Conservation (phyloP, 2,329 filamentous ascomycete species). For the Nigrospora osmanthi region DNA sequence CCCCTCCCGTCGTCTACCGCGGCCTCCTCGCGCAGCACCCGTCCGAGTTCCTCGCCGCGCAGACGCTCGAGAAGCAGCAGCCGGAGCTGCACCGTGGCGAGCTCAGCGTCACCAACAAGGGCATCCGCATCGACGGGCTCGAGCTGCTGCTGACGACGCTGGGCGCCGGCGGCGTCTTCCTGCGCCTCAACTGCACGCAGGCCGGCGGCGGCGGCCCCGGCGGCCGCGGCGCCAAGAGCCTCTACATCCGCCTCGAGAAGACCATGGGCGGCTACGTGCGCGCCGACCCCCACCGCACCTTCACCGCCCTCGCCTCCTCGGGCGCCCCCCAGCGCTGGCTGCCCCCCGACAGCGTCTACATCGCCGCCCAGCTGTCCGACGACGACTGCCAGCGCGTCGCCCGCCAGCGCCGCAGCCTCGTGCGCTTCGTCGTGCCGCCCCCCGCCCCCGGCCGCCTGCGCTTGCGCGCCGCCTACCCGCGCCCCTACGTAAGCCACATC, state of each 20-base stretch:
- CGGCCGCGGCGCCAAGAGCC: neutral
- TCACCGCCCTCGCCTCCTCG: neutral
- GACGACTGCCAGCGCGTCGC: neutral
- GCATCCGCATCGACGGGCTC: neutral
- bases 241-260: neutral
- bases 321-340: neutral
- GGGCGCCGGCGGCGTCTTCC: neutral
- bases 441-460: neutral
- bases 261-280: slow-evolving; percentile 1
- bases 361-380: neutral
- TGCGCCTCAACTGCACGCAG: neutral
- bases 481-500: too few species aligned
- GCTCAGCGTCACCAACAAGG: slow-evolving; percentile 1
- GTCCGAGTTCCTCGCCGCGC: neutral
- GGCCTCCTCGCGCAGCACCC: neutral
- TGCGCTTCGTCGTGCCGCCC: neutral
- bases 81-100: neutral
- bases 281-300: neutral
- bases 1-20: neutral
- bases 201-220: neutral
- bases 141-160: neutral
- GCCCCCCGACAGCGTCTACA: neutral
- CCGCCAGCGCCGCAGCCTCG: neutral
- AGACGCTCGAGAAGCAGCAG: neutral
- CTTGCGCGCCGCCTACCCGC: neutral